These are phyloP conservation scores for Chalaropsis ovoidea DNA, from an alignment of 2,329 filamentous ascomycete species.

Conservation along the genomic window DNA sequence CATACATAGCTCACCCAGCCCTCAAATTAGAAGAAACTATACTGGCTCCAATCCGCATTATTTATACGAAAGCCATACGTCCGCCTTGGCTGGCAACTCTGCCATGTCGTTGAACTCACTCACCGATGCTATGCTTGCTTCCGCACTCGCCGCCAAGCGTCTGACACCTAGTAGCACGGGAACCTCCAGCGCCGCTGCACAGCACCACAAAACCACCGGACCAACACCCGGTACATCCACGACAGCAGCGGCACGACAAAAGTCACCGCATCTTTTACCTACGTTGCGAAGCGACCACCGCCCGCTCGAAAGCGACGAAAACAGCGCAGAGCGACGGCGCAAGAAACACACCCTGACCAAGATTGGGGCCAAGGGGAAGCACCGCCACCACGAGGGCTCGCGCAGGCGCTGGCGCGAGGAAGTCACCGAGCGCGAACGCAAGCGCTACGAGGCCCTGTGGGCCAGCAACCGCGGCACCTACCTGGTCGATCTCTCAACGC, in stretches of 20 bases:
- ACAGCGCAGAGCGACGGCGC: constrained; percentile 44
- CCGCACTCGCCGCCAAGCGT: constrained; percentile 58
- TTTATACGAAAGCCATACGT: constrained; percentile 27
- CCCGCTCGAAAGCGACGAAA: constrained; percentile 34
- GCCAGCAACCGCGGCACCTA: constrained; percentile 63
- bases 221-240: constrained; percentile 31
- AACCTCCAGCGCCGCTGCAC: constrained; percentile 31
- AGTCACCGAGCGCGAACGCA: constrained; percentile 61
- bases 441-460: constrained; percentile 76
- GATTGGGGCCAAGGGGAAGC: constrained; percentile 39
- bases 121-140: constrained; percentile 64
- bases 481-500: constrained; percentile 29
- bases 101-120: constrained; percentile 52
- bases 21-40: constrained; percentile 25
- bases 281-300: constrained; percentile 4
- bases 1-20: constrained; percentile 15
- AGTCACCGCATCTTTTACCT: constrained; percentile 32
- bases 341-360: constrained; percentile 41
- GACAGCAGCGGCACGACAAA: neutral
- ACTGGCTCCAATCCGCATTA: neutral
- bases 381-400: constrained; percentile 66
- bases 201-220: constrained; percentile 28
- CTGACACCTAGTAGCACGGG: constrained; percentile 36
- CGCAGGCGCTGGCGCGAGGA: constrained; percentile 67
- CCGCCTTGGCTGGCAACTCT: neutral